Percentiles rank a stretch among this genome's conserved stretches.
Conservation (phyloP, 2,329 filamentous ascomycete genomes). For the Penicillium sp. region DNA sequence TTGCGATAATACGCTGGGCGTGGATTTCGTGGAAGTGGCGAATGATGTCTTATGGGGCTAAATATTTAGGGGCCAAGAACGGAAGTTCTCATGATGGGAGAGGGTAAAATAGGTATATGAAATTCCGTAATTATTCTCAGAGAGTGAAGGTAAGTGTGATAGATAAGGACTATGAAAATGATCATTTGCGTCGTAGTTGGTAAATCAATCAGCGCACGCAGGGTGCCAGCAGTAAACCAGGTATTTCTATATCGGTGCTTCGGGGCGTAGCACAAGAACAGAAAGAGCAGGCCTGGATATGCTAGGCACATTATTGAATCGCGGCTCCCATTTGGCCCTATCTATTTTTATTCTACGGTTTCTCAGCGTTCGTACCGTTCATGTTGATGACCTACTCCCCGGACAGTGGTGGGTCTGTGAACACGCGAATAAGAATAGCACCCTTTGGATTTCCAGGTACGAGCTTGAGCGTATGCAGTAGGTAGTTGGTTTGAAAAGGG, state of each 20-base stretch:
- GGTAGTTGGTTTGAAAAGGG: neutral
- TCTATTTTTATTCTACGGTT: neutral
- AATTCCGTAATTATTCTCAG: neutral
- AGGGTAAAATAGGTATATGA: neutral
- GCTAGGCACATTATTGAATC: neutral
- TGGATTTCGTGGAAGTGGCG: neutral
- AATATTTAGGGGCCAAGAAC: neutral
- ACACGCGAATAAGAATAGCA: neutral
- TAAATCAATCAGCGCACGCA: neutral
- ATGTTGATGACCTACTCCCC: slow-evolving; percentile 1
- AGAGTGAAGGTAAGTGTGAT: neutral
- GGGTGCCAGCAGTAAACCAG: neutral
- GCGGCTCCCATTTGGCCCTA: neutral
- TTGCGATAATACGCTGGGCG: neutral
- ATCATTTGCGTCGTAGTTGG: neutral
- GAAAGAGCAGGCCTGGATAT: neutral
- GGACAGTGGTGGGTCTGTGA: neutral
- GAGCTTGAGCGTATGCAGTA: neutral
- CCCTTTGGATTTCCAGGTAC: neutral
- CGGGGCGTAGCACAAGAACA: neutral
- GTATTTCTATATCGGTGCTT: neutral
- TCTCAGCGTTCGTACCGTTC: slow-evolving; percentile 2
- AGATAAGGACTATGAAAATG: neutral
- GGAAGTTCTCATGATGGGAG: neutral
- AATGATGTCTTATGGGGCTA: neutral